Evolutionary conservation across 2,329 filamentous ascomycete species (phyloP), one percentile per base, ranked within the genome.

Genomic region (Aspergillus hortae): DNA sequence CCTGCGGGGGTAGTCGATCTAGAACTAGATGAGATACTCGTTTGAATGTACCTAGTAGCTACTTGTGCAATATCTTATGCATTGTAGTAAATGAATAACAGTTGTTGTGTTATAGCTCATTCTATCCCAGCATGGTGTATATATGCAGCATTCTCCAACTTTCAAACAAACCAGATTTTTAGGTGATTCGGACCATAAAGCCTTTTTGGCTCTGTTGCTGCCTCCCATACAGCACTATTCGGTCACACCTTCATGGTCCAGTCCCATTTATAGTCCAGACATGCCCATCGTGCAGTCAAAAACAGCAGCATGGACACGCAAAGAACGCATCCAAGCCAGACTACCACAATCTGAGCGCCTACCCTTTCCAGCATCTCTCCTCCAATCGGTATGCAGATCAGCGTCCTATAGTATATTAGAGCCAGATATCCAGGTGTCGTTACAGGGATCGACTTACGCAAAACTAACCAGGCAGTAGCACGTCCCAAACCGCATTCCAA

Each of bases 401-500:
- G 61, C 0, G 78, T 70, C 0, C 67, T 70, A 48, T 11, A 5
- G 7, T 6, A 21, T 9, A 2, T 33, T 27, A 23, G 19, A 44
- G 27, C 10, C 27, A 17, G 14, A 38, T n/a, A 38, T 7, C 19
- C 19, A 35, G 4, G 33, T 6, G 35, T n/a, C 35, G 35, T 38
- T n/a, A n/a, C 11, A n/a, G 15, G 11, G 23, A 15, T 11, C 5
- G 4, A 64, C 67, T 49, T 53, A 70, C 67, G 77, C 71, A 50
- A 80, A 73, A 36, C 73, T 75, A 11, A 75, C 74, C 21, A 79
- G 60, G 12, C 76, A 77, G 56, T 79, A 79, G 61, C 74, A 75
- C 2, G 77, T 77, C 0, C 78, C 77, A 64, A 69, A 77, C 19
- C 74, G 73, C 52, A 74, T 63, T 6, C 76, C 77, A 40, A 77